Evolutionary conservation across 2,329 filamentous ascomycete genomes (phyloP), one percentile per base, ranked within the genome.

Genomic region (Coniosporium tulheliwenetii): DNA sequence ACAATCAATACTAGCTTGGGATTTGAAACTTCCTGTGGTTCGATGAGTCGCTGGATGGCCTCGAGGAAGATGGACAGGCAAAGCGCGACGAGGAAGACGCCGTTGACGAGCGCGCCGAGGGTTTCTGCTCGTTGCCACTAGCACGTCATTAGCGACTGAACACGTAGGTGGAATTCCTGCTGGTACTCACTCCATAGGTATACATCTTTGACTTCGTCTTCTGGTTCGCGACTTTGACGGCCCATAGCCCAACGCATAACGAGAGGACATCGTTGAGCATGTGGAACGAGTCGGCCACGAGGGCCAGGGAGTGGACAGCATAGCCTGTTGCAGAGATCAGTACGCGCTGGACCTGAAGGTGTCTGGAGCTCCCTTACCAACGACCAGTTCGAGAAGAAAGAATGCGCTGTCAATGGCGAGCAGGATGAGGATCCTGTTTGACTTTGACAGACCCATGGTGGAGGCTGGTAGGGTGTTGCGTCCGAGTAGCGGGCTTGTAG

Each of bases 181-280:
- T 37, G 38, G 36, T 39, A 68, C 81, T 59, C 67, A 87, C 84
- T 43, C 91, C 91, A 60, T 95, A 98, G 12, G 91, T 95, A 58
- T 91, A 98, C 60, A 81, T 84, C 53, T 93, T 87, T 8, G 86
- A 93, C 44, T 60, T 71, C 0, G 80, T 83, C 48, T 79, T 83
- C 53, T 83, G 78, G 58, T 83, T 83, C 19, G 87, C 85, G 39
- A 93, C 83, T 46, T 81, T 84, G 41, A 98, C 91, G 40, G 91
- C 91, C 89, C 91, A 98, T 34, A 96, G 64, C 48, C 91, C 91
- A 46, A 98, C 89, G 42, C 80, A 73, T 10, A 98, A 69, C 1
- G 91, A 96, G 45, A 98, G 80, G 51, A 98, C 91, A 74, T 98
- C 91, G 67, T 98, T 98, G 45, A 98, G 71, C 91, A 98, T 98